Base-by-base conservation (phyloP, 1,139 yeast species). In the Magnusiomyces clavatus region DNA sequence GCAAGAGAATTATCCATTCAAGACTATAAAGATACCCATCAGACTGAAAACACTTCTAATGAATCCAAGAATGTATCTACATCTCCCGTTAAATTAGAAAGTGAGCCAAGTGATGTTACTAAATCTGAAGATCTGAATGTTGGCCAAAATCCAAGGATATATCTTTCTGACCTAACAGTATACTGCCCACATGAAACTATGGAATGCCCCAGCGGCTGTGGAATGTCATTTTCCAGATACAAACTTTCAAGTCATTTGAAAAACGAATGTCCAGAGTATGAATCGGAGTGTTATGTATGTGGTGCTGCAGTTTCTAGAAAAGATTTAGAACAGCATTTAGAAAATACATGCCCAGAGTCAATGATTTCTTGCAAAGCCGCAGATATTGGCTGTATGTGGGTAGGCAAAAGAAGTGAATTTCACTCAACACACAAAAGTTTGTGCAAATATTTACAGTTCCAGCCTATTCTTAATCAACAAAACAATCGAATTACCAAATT, bases 251-350 rank as follows among this genome's bases (percentile, higher is more conserved):
- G 47, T 13, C 65, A 62, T 50, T 16, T 58, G 12, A 51, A 49
- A 13, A 47, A 49, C 6, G 51, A 50, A 11, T 61, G 63, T 44
- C 36, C 46, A 24, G 53, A 57, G 14, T 52, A 54, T 6, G 51
- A 45, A 29, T 49, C 73, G 71, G 59, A 62, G 24, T 74, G 77
- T 51, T 64, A 75, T 1, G 56, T 56, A 42, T 82, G 87, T 62
- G 61, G 64, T 1, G 54, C 58, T 10, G 45, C 60, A 34, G 59
- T 80, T 10, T 66, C 71, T 61, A 69, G 4, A 42, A 59, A 66
- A 49, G 56, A 58, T 2, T 56, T 69, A 36, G 58, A 58, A 1
- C 57, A 55, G 6, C 77, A 73, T 56, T 34, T 51, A 31, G 63
- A 60, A 3, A 24, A 24, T 24, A 61, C 57, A 49, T 74, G 77